Evolutionary conservation across 2,329 filamentous ascomycete genomes (phyloP).

Genomic region (Fusarium camptoceras): DNA sequence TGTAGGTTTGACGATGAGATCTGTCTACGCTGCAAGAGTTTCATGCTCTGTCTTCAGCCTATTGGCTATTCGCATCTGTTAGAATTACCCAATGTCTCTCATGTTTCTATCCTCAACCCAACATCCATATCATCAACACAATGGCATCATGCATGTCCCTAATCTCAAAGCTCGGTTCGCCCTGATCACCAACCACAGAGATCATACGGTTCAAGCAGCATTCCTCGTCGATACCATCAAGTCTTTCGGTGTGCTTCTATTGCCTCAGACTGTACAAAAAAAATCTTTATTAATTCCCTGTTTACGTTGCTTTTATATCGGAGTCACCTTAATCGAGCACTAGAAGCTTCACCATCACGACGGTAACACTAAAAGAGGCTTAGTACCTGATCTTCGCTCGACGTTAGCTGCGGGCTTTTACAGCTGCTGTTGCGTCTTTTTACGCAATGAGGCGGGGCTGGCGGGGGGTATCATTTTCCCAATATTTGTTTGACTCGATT

Average conservation of each 20-base stretch:
- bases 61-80: slow-evolving; percentile 17
- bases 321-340: slow-evolving; percentile 32
- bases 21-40: slow-evolving; percentile 14
- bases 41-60: not conserved
- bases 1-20: slow-evolving; percentile 29
- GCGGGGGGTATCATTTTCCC: slow-evolving; percentile 16
- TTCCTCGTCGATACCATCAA: not conserved
- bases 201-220: slow-evolving; percentile 28
- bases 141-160: slow-evolving; percentile 30
- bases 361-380: slow-evolving; percentile 30
- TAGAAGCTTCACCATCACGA: slow-evolving; percentile 37
- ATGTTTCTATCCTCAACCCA: slow-evolving; percentile 1
- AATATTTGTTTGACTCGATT: slow-evolving; percentile 12
- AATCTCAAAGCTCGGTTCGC: slow-evolving; percentile 30
- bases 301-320: slow-evolving; percentile 38
- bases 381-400: slow-evolving; percentile 39
- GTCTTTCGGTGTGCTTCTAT: slow-evolving; percentile 32
- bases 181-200: slow-evolving; percentile 19
- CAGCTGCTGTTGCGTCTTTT: slow-evolving; percentile 48
- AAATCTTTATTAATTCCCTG: slow-evolving; percentile 21
- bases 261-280: not conserved
- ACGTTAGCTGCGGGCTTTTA: slow-evolving; percentile 39
- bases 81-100: slow-evolving; percentile 4
- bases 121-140: slow-evolving; percentile 11
- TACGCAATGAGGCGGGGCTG: slow-evolving; percentile 46